Conservation (phyloP, 2,329 filamentous ascomycete species). For the Lachnellula hyalina region DNA sequence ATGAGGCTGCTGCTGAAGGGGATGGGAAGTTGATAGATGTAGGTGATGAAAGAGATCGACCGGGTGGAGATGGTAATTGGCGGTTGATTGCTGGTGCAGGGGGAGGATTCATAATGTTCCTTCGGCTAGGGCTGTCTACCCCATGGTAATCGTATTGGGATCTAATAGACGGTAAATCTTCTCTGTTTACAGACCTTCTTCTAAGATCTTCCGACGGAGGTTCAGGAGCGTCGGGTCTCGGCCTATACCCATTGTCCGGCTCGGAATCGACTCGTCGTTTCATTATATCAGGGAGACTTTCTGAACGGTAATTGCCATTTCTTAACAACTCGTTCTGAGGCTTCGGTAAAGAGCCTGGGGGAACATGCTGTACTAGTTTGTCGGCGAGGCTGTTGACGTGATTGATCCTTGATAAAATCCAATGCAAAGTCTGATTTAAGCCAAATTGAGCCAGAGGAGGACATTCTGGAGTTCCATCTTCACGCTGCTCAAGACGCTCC, state of each 20-base stretch:
- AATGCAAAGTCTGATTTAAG: constrained; percentile 25
- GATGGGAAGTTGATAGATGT: constrained; percentile 27
- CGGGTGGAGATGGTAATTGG: constrained; percentile 30
- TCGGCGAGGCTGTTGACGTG: constrained; percentile 28
- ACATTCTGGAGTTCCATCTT: constrained; percentile 15
- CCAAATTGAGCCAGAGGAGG: constrained; percentile 26
- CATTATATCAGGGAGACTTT: constrained; percentile 22
- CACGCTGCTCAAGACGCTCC: constrained; percentile 13
- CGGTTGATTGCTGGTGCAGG: constrained; percentile 22
- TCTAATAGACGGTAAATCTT: constrained; percentile 21
- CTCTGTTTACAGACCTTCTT: constrained; percentile 17
- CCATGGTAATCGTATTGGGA: constrained; percentile 19
- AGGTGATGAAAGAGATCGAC: constrained; percentile 27
- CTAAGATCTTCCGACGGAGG: constrained; percentile 17
- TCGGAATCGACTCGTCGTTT: constrained; percentile 24
- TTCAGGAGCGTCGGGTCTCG: constrained; percentile 11
- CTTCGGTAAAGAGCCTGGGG: constrained; percentile 7
- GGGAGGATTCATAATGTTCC: constrained; percentile 28
- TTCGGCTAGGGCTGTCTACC: constrained; percentile 11
- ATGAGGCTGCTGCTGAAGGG: constrained; percentile 20
- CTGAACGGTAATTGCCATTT: constrained; percentile 10
- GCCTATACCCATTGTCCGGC: constrained; percentile 10
- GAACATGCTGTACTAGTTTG: constrained; percentile 23
- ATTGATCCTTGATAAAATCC: constrained; percentile 27
- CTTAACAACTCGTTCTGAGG: constrained; percentile 9